Evolutionary conservation across 1,284 basidiomycete genomes (phyloP), one percentile per base, ranked within the genome.

Genomic region (Exobasidium rhododendri): DNA sequence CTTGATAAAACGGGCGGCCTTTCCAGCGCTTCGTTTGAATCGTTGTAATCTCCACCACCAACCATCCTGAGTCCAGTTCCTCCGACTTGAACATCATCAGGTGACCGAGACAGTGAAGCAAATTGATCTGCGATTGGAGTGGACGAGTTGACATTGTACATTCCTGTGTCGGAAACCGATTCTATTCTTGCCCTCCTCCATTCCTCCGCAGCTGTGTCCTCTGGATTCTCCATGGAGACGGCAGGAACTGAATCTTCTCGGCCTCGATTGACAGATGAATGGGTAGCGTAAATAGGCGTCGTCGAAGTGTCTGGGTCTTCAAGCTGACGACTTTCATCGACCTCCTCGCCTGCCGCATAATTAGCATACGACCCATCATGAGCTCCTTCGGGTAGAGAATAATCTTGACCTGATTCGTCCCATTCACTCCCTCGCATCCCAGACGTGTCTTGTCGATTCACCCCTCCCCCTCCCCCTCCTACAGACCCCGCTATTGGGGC

Each of bases 401-500:
- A 47, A 62, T 63, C 2, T 43, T 58, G 14, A 64, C 66, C 40
- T 66, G 67, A 13, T 63, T 68, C 45, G 54, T 63, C 51, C 64
- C 60, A 46, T 49, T 53, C 47, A 63, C 28, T 46, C 66, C 59
- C 5, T 59, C 47, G 13, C 64, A 68, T 1, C 24, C 55, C n/a
- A 6, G 14, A 26, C 5, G 26, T 31, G 40, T 44, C 26, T n/a
- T 51, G 62, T 20, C 47, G n/a, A 5, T 50, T n/a, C 26, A 50
- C 14, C 3, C 31, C 68, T 70, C 20, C 66, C 52, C 22, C 62
- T 63, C 30, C 66, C 61, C 55, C 24, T 24, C 67, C 68, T 5
- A 54, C 56, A 2, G 68, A 72, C 29, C 62, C 66, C 5, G 62
- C 69, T 40, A 17, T 17, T 4, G 71, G 71, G 24, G 63, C 58